A percentile compares a stretch with the other conserved stretches of the same genome.
phyloP scores from a whole-genome alignment of 176 grass and related monocot genomes.

The Aegilops bicornis region DNA sequence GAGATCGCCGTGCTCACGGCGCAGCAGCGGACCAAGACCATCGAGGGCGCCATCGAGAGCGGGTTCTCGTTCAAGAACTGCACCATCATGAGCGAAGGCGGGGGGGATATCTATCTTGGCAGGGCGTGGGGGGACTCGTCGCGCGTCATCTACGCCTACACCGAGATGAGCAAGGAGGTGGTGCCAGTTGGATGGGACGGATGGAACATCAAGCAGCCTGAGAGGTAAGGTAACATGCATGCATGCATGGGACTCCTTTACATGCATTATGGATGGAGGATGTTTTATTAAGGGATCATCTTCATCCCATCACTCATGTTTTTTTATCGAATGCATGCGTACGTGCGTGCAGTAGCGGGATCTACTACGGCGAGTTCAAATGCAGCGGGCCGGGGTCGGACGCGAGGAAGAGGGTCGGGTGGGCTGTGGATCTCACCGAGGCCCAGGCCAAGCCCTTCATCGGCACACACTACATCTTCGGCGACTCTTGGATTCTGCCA shows the following conservation, averaged over 20 bases:
- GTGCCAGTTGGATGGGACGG: constrained; percentile 55
- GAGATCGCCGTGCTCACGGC: constrained; percentile 56
- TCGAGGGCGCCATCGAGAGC: constrained; percentile 46
- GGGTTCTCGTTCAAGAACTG: constrained; percentile 56
- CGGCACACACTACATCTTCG: constrained; percentile 34
- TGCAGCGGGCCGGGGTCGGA: constrained; percentile 33
- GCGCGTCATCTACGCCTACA: constrained; percentile 43
- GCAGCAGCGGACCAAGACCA: constrained; percentile 38
- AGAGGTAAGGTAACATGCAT: constrained; percentile 20
- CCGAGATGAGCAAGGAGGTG: constrained; percentile 62
- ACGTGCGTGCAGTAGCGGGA: constrained; percentile 31
- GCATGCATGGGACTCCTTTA: too few relatives aligned
- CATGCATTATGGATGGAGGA: too few relatives aligned
- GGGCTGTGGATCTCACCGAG: constrained; percentile 39
- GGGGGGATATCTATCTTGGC: constrained; percentile 45
- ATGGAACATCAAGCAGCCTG: constrained; percentile 40
- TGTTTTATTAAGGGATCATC: neutral
- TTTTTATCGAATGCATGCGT: neutral
- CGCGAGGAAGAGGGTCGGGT: constrained; percentile 21
- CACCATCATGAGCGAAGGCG: constrained; percentile 18
- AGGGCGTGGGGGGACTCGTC: constrained; percentile 61
- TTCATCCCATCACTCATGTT: neutral
- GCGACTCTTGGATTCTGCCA: constrained; percentile 37
- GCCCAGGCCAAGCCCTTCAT: constrained; percentile 43
- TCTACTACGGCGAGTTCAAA: constrained; percentile 57